Base-by-base conservation (phyloP, 2,329 filamentous ascomycete species). In the Cercospora berteroae region DNA sequence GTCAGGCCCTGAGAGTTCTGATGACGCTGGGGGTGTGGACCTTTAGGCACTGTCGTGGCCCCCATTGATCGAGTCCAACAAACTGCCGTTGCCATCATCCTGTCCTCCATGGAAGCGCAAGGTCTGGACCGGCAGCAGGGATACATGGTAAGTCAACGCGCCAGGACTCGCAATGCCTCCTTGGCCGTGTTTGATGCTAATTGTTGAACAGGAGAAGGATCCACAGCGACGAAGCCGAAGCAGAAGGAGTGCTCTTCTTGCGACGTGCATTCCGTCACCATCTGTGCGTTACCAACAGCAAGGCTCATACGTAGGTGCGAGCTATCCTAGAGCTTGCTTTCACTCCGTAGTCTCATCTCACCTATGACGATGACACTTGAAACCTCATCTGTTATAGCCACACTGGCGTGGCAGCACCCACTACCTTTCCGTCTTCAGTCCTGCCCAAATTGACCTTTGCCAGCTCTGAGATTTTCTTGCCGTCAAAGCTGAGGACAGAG, bases 381-480 rank as follows among this genome's bases (percentile, higher is more conserved):
- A n/a, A 25, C 50, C 31, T 12, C 12, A 13, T 48, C 18, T 25
- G 58, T 31, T 67, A 76, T n/a, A 79, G 61, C 77, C 76, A 79
- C 1, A 79, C 76, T 27, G 77, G 74, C 27, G 77, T 79, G 18
- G 77, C 76, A 64, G 75, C 73, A 25, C 73, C 70, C 5, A 77
- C 71, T 4, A 74, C 67, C 23, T 74, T 70, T 2, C 74, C 77
- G 16, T 75, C 72, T 13, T 76, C 75, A 8, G 73, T 74, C 70
- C 73, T 74, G 9, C 75, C 75, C 10, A 77, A 52, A 63, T 70
- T 74, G 23, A 76, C 69, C 52, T 73, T 74, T 12, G 75, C 69
- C 25, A 74, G 74, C 57, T 78, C 77, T 8, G 31, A 64, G 1
- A 79, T 71, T 63, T 72, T 68, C 65, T 71, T 74, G 0, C 75